Percentiles rank a stretch among this genome's conserved stretches.
These are phyloP conservation scores for Rhynchospora pubera DNA, from an alignment of 176 grass and related monocot genomes.

Conservation along the genomic window DNA sequence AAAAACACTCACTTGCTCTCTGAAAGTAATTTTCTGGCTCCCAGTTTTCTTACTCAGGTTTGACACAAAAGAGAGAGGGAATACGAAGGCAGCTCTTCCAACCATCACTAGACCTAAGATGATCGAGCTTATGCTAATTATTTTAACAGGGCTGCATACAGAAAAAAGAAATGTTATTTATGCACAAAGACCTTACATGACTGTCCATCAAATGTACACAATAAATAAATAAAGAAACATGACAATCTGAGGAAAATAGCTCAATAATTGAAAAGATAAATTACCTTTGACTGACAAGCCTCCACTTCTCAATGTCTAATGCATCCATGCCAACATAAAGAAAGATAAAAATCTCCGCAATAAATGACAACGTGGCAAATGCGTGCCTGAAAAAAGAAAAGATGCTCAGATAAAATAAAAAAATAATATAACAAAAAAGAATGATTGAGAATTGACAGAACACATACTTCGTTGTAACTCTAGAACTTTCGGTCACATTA, in stretches of 20 bases:
- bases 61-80: conserved; percentile 58
- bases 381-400: conserved; percentile 40
- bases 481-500: conserved; percentile 95
- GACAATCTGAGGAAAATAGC: neutral
- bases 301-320: conserved; percentile 95
- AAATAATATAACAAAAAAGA: conserved; percentile 6
- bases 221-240: neutral
- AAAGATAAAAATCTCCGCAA: conserved; percentile 79
- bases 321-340: conserved; percentile 97
- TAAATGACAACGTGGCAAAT: conserved; percentile 90
- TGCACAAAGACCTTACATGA: neutral
- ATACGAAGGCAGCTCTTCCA: conserved; percentile 82
- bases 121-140: conserved; percentile 53
- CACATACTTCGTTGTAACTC: conserved; percentile 83
- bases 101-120: conserved; percentile 68
- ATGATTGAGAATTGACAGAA: neutral
- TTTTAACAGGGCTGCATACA: conserved; percentile 62
- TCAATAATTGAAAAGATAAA: neutral
- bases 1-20: conserved; percentile 64
- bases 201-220: conserved; percentile 43
- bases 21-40: conserved; percentile 51
- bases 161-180: conserved; percentile 23
- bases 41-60: conserved; percentile 66
- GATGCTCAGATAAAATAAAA: conserved; percentile 15
- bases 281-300: conserved; percentile 49